Percentiles rank a stretch among this genome's conserved stretches.
phyloP scores from a whole-genome alignment of 1,284 basidiomycete genomes.

The Ganoderma sinense region DNA sequence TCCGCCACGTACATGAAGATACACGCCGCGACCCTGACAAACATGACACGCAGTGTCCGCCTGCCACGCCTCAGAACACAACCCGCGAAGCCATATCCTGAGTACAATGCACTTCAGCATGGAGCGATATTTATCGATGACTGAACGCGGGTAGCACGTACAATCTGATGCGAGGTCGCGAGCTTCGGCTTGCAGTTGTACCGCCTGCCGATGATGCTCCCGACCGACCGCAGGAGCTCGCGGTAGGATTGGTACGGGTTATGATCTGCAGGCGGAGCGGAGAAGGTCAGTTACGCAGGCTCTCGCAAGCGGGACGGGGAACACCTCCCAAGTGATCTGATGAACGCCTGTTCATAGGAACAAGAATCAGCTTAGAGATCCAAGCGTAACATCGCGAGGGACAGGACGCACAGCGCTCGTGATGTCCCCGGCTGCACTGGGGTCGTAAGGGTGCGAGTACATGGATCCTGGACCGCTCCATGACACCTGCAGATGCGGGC shows the following conservation, averaged over 20 bases:
- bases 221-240: slow-evolving; percentile 72
- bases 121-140: background rate
- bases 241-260: slow-evolving; percentile 79
- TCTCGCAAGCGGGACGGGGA: background rate
- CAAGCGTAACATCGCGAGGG: background rate
- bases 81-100: background rate
- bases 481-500: slow-evolving; percentile 89
- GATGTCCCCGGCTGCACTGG: slow-evolving; percentile 87
- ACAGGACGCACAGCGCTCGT: slow-evolving; percentile 74
- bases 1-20: too few species aligned
- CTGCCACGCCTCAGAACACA: background rate
- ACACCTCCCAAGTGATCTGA: slow-evolving; percentile 58
- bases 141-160: slow-evolving; percentile 34
- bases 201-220: slow-evolving; percentile 66
- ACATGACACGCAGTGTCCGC: too few species aligned
- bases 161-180: slow-evolving; percentile 76
- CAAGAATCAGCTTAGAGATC: background rate
- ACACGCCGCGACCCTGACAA: too few species aligned
- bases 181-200: slow-evolving; percentile 86
- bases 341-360: slow-evolving; percentile 65
- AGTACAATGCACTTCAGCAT: background rate
- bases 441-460: slow-evolving; percentile 87
- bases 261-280: slow-evolving; percentile 44
- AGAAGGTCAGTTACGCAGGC: background rate
- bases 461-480: slow-evolving; percentile 81